Conservation (phyloP, 2,329 filamentous ascomycete genomes). For the Tolypocladium ovalisporum region DNA sequence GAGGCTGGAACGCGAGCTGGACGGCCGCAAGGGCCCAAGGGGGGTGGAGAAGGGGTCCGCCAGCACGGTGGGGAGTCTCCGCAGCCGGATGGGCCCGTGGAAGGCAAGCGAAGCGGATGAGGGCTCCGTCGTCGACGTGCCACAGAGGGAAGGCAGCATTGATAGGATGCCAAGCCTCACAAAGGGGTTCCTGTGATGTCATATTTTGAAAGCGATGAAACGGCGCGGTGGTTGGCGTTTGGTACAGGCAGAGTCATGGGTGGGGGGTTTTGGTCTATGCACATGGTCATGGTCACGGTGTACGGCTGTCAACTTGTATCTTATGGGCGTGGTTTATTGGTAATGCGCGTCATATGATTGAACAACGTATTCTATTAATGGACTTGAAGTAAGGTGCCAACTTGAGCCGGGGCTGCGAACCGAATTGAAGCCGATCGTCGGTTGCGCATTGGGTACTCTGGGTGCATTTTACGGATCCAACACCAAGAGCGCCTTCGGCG, state of each 20-base stretch:
- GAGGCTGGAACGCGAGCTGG: conserved; percentile 78
- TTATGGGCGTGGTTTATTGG: background rate
- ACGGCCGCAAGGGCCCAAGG: conserved; percentile 64
- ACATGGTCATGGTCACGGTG: background rate
- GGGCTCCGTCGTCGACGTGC: conserved; percentile 36
- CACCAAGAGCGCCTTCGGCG: no score
- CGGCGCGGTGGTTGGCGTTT: background rate
- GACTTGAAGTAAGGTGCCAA: background rate
- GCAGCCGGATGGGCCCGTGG: conserved; percentile 22
- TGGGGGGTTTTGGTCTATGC: background rate
- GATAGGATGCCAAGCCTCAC: conserved; percentile 56
- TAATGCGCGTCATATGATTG: background rate
- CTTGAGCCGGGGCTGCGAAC: background rate
- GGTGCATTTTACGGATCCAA: no score
- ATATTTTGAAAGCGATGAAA: background rate
- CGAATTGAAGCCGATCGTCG: background rate
- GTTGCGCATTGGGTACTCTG: no score
- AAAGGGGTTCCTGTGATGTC: conserved; percentile 59
- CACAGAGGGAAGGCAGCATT: conserved; percentile 56
- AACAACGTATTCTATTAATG: background rate
- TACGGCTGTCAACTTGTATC: background rate
- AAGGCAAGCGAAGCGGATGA: conserved; percentile 29
- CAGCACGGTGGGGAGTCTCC: conserved; percentile 35
- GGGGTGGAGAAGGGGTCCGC: conserved; percentile 48
- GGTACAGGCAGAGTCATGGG: background rate